phyloP scores from a whole-genome alignment of 305 asterid species.

The Fraxinus latifolia region DNA sequence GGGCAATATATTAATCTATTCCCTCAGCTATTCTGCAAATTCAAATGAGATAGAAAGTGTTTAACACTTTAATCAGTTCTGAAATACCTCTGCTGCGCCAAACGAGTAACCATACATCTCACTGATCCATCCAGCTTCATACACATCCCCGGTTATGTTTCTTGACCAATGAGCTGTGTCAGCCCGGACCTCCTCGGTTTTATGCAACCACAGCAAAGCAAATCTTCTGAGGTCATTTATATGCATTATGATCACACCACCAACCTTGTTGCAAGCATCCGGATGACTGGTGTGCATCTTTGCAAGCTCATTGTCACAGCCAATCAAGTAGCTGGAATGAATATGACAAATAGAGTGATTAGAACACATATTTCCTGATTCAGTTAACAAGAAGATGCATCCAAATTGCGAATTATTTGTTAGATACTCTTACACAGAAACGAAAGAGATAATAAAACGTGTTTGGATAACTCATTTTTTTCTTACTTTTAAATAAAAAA shows the following conservation, averaged over 20 bases:
- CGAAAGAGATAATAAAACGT: background rate
- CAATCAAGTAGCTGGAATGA: constrained; percentile 71
- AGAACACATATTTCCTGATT: background rate
- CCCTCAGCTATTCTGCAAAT: background rate
- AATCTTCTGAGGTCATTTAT: constrained; percentile 68
- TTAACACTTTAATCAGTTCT: background rate
- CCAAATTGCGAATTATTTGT: background rate
- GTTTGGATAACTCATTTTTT: background rate
- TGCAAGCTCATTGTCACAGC: constrained; percentile 93
- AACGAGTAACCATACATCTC: constrained; percentile 99
- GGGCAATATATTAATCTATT: background rate
- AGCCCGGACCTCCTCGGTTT: constrained; percentile 92
- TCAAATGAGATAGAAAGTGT: background rate
- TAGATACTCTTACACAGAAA: background rate
- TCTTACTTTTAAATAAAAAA: background rate
- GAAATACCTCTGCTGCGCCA: constrained; percentile 89
- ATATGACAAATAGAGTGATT: constrained; percentile 14
- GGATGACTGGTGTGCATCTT: constrained; percentile 85
- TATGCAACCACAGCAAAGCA: constrained; percentile 81
- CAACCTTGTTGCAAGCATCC: constrained; percentile 85
- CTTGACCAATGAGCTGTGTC: constrained; percentile 84
- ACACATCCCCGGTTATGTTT: constrained; percentile 81
- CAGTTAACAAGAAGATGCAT: background rate
- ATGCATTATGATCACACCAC: constrained; percentile 95
- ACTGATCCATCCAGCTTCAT: constrained; percentile 95